These are phyloP conservation scores for Talaromyces sp. DNA, from an alignment of 2,329 filamentous ascomycete species.

Conservation along the genomic window DNA sequence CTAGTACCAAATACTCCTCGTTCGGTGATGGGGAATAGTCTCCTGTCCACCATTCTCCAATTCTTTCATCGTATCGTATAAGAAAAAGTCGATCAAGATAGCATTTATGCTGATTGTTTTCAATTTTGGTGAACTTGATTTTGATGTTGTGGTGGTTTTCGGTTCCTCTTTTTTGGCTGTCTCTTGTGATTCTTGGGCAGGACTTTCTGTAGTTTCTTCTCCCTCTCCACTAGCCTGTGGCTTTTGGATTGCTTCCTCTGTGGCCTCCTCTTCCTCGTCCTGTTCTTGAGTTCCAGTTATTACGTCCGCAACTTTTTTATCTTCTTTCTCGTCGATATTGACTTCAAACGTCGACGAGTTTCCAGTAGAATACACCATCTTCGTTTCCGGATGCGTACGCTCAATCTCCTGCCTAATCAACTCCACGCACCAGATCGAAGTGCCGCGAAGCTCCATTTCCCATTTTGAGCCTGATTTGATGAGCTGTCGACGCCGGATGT, in stretches of 20 bases:
- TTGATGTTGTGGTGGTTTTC: background rate
- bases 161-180: background rate
- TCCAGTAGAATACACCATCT: slow-evolving; percentile 11
- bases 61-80: slow-evolving; percentile 93
- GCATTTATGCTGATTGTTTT: slow-evolving; percentile 64
- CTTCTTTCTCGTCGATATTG: background rate
- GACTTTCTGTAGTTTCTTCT: slow-evolving; percentile 15
- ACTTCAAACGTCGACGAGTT: slow-evolving; percentile 5
- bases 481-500: slow-evolving; percentile 62
- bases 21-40: slow-evolving; percentile 76
- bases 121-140: background rate
- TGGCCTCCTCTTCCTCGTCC: slow-evolving; percentile 11
- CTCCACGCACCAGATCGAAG: slow-evolving; percentile 95
- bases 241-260: slow-evolving; percentile 5
- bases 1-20: slow-evolving; percentile 91
- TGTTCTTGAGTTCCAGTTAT: background rate
- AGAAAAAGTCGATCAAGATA: slow-evolving; percentile 92
- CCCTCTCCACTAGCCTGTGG: background rate
- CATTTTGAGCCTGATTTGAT: slow-evolving; percentile 71
- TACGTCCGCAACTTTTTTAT: background rate
- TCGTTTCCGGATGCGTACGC: slow-evolving; percentile 61
- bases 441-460: slow-evolving; percentile 86
- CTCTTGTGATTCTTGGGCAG: background rate
- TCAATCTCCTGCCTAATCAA: slow-evolving; percentile 78
- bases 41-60: slow-evolving; percentile 60